Evolutionary conservation across 2,329 filamentous ascomycete species (phyloP).

Genomic region (Ophiocordyceps camponoti-leonardi): DNA sequence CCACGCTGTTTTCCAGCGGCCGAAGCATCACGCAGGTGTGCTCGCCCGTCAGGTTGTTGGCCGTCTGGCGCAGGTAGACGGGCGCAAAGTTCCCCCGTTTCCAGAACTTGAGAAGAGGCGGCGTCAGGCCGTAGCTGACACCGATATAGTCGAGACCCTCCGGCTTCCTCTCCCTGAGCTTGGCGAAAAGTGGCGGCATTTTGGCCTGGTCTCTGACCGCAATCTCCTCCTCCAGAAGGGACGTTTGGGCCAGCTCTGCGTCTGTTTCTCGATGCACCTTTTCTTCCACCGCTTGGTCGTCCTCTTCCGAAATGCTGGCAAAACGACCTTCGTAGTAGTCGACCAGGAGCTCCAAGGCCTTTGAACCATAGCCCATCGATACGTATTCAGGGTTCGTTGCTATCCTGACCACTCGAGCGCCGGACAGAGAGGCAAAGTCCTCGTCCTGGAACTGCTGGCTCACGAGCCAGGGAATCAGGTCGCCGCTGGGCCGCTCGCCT

Average conservation of each 20-base stretch:
- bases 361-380: constrained; percentile 83
- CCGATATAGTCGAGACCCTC: constrained; percentile 79
- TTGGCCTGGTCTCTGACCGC: constrained; percentile 76
- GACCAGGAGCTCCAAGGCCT: constrained; percentile 68
- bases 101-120: constrained; percentile 88
- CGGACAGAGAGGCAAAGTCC: constrained; percentile 85
- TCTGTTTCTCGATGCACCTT: constrained; percentile 69
- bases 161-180: constrained; percentile 66
- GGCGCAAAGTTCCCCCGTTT: constrained; percentile 74
- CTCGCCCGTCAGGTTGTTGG: constrained; percentile 92
- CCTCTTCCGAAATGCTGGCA: constrained; percentile 61
- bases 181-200: constrained; percentile 87
- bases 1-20: constrained; percentile 50
- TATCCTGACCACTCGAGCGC: constrained; percentile 81
- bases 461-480: constrained; percentile 93
- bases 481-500: constrained; percentile 76
- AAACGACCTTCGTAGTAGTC: constrained; percentile 96
- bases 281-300: constrained; percentile 32
- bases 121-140: constrained; percentile 85
- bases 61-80: constrained; percentile 85
- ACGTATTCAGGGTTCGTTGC: constrained; percentile 91
- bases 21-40: constrained; percentile 97
- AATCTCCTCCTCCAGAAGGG: constrained; percentile 71
- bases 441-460: constrained; percentile 97
- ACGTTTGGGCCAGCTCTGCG: constrained; percentile 57